These are phyloP conservation scores for Thielaviopsis musarum DNA, from an alignment of 2,329 filamentous ascomycete genomes.

Conservation along the genomic window DNA sequence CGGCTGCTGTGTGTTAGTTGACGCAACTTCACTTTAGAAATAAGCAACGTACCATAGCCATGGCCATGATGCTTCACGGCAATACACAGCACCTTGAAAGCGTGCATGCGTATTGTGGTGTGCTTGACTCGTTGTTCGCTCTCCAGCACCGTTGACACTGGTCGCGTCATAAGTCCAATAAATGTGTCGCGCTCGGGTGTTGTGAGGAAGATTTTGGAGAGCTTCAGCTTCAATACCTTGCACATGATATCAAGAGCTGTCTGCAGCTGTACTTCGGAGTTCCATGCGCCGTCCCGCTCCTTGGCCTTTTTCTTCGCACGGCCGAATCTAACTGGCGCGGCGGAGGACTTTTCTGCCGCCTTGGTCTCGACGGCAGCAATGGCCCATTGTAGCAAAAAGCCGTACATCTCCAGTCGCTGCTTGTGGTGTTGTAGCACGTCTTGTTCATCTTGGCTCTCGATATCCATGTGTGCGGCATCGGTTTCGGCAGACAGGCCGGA, in stretches of 20 bases:
- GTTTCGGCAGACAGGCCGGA: slow-evolving; percentile 75
- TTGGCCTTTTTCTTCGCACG: slow-evolving; percentile 59
- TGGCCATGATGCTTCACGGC: slow-evolving; percentile 96
- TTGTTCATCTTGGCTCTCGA: slow-evolving; percentile 76
- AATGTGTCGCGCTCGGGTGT: slow-evolving; percentile 95
- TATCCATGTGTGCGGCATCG: slow-evolving; percentile 67
- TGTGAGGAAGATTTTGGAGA: slow-evolving; percentile 84
- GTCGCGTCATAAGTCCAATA: slow-evolving; percentile 75
- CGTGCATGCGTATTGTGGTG: slow-evolving; percentile 83
- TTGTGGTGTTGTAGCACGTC: slow-evolving; percentile 78
- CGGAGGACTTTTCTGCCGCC: slow-evolving; percentile 70
- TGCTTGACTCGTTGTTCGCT: slow-evolving; percentile 85
- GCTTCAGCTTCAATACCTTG: slow-evolving; percentile 83
- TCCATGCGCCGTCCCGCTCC: slow-evolving; percentile 64
- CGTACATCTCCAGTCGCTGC: slow-evolving; percentile 80
- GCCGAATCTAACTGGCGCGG: slow-evolving; percentile 49
- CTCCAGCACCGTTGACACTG: slow-evolving; percentile 85
- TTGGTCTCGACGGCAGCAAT: slow-evolving; percentile 89
- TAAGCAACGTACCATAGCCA: slow-evolving; percentile 54
- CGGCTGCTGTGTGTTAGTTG: slow-evolving; percentile 35
- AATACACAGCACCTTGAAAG: slow-evolving; percentile 91
- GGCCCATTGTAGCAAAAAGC: slow-evolving; percentile 87
- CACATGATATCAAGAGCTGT: slow-evolving; percentile 85
- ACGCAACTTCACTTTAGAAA: not conserved
- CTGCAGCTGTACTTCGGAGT: slow-evolving; percentile 76